Percentiles rank a stretch among this genome's conserved stretches.
Conservation (phyloP, 768 basidiomycete species). For the Lepiota venenata region DNA sequence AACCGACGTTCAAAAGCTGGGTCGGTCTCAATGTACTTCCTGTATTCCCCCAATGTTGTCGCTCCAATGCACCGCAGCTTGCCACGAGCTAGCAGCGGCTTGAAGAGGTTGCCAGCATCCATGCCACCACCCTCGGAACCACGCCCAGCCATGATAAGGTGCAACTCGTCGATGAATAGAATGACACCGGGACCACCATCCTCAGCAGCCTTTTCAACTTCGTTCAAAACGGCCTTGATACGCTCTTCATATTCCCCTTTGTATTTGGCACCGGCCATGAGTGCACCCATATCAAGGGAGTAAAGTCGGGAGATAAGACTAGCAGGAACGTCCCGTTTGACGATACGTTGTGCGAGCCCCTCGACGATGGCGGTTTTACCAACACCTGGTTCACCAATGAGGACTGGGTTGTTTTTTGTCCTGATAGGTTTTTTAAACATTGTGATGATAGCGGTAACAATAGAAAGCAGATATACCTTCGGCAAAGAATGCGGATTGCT, state of each 20-base stretch:
- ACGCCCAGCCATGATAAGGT: slow-evolving; percentile 90
- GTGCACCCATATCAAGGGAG: slow-evolving; percentile 91
- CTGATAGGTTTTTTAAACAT: slow-evolving; percentile 29
- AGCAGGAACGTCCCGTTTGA: slow-evolving; percentile 88
- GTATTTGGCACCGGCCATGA: slow-evolving; percentile 92
- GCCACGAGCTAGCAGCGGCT: slow-evolving; percentile 86
- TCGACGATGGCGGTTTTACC: slow-evolving; percentile 96
- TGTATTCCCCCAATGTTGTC: slow-evolving; percentile 89
- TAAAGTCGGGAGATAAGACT: slow-evolving; percentile 71
- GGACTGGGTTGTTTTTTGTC: slow-evolving; percentile 96
- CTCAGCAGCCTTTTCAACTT: slow-evolving; percentile 85
- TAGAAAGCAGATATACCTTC: slow-evolving; percentile 43
- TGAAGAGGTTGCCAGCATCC: slow-evolving; percentile 92
- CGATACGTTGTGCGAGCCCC: slow-evolving; percentile 92
- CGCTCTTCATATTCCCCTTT: slow-evolving; percentile 97
- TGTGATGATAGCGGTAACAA: slow-evolving; percentile 18
- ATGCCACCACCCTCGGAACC: slow-evolving; percentile 84
- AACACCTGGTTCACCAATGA: slow-evolving; percentile 93
- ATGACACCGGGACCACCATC: slow-evolving; percentile 78
- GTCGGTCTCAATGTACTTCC: slow-evolving; percentile 92
- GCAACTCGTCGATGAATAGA: slow-evolving; percentile 93
- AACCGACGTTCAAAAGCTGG: slow-evolving; percentile 89
- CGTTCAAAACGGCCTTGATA: slow-evolving; percentile 87
- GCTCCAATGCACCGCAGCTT: slow-evolving; percentile 80
- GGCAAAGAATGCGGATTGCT: slow-evolving; percentile 76